Percentiles rank a stretch among this genome's conserved stretches.
Evolutionary conservation across 2,329 filamentous ascomycete species (phyloP).

Genomic region (Fusarium setosum): DNA sequence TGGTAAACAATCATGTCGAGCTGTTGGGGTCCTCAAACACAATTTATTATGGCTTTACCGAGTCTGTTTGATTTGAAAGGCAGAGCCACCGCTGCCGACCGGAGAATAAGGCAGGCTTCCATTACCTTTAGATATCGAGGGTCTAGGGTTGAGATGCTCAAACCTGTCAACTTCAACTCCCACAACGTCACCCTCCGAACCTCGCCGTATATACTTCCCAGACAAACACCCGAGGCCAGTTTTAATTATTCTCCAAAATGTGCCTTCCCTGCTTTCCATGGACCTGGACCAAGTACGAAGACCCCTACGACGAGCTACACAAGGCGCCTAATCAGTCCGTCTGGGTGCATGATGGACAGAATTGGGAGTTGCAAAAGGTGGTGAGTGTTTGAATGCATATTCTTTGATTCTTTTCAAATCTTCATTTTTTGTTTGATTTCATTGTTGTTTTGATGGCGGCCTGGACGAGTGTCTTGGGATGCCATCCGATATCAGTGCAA

Average conservation of each 20-base stretch:
- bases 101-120: background rate
- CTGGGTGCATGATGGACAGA: constrained; percentile 53
- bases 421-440: constrained; percentile 1
- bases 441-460: background rate
- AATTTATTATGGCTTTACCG: background rate
- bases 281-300: constrained; percentile 61
- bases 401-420: background rate
- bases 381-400: constrained; percentile 46
- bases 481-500: background rate
- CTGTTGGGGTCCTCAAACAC: no score
- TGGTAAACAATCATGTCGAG: background rate
- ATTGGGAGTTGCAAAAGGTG: constrained; percentile 51
- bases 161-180: constrained; percentile 1
- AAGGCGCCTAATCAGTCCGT: constrained; percentile 53
- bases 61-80: background rate
- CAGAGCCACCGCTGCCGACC: constrained; percentile 5
- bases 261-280: constrained; percentile 65
- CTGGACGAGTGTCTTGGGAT: background rate
- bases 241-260: constrained; percentile 48
- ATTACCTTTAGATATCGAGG: background rate
- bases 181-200: background rate
- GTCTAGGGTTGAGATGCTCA: background rate
- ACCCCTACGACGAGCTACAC: constrained; percentile 50
- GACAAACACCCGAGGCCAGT: rapidly evolving
- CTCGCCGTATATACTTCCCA: background rate